These are phyloP conservation scores for Trichoderma breve DNA, from an alignment of 2,329 filamentous ascomycete genomes.

Conservation along the genomic window DNA sequence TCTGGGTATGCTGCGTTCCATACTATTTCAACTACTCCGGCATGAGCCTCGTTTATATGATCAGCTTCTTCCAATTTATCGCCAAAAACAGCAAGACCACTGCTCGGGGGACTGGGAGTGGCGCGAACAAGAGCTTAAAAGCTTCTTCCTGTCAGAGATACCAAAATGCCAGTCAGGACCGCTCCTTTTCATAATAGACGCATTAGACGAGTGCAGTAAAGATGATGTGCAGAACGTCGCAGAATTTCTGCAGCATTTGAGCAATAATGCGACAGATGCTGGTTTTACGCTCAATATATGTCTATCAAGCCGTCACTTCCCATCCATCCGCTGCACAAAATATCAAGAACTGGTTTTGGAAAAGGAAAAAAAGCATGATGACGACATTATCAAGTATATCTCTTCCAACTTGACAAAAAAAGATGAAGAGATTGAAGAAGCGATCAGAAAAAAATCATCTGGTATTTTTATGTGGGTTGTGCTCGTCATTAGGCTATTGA, in stretches of 20 bases:
- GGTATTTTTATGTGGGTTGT: background rate
- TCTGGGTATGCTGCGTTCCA: background rate
- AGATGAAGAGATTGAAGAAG: background rate
- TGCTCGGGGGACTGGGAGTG: background rate
- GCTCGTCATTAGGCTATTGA: background rate
- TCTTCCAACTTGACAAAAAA: background rate
- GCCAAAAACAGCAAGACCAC: background rate
- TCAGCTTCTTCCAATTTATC: background rate
- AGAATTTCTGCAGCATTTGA: background rate
- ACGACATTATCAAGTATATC: background rate
- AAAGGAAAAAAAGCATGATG: background rate
- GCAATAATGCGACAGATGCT: fast-evolving
- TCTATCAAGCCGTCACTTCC: background rate
- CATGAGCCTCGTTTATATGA: background rate
- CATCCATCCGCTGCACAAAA: background rate
- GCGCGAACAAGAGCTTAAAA: background rate
- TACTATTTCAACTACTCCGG: background rate
- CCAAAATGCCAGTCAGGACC: background rate
- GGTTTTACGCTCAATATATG: background rate
- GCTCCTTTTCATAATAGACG: background rate
- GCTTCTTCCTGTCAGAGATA: background rate
- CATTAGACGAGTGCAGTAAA: background rate
- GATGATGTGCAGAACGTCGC: background rate
- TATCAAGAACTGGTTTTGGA: background rate
- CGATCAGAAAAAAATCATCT: background rate